Conservation (phyloP, 192 early-diverging fungal genomes). For the Geosiphon pyriformis region DNA sequence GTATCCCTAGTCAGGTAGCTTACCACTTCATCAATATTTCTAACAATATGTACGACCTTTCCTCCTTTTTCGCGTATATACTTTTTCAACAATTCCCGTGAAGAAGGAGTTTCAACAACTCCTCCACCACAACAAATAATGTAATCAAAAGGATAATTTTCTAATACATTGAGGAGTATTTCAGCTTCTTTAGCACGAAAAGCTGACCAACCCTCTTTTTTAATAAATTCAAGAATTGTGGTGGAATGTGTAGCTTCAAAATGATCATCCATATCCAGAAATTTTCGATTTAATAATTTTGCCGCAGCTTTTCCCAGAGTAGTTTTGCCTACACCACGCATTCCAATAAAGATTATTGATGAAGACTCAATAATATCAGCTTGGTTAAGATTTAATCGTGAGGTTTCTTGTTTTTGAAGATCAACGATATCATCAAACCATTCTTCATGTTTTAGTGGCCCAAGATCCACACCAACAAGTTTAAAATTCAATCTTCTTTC, state of each 20-base stretch:
- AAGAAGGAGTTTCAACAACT: constrained; percentile 76
- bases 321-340: constrained; percentile 98
- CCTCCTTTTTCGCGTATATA: constrained; percentile 48
- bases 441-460: constrained; percentile 25
- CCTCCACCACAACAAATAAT: constrained; percentile 94
- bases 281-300: constrained; percentile 55
- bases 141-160: constrained; percentile 47
- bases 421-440: constrained; percentile 11
- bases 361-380: too few species aligned
- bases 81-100: constrained; percentile 59
- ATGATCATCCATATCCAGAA: constrained; percentile 86
- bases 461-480: constrained; percentile 51
- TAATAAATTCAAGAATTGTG: constrained; percentile 78
- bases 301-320: constrained; percentile 75
- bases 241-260: constrained; percentile 64
- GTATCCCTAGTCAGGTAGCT: constrained; percentile 75
- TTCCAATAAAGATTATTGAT: constrained; percentile 91
- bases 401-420: constrained; percentile 29
- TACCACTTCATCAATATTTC: constrained; percentile 76
- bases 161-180: constrained; percentile 58
- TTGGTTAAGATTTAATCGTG: too few species aligned
- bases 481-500: constrained; percentile 70
- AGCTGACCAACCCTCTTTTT: constrained; percentile 71
- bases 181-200: constrained; percentile 81
- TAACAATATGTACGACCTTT: constrained; percentile 73